Base-by-base conservation (phyloP, 1,284 basidiomycete genomes). In the Meira nashicola region DNA sequence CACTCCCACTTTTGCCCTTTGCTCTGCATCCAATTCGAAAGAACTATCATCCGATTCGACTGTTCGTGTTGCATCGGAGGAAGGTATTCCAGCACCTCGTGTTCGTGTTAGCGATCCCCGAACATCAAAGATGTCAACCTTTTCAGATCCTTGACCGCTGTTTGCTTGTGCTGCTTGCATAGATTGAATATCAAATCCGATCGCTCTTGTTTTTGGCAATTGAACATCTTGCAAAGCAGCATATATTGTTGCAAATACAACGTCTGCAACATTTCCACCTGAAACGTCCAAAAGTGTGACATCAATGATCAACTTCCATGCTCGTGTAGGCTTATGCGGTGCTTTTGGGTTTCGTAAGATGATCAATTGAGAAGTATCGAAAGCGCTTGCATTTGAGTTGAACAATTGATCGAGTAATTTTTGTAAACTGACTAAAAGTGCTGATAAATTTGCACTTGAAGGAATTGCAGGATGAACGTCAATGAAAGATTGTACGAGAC, bases 261-360 rank as follows among this genome's bases (percentile, higher is more conserved):
- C 60, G 41, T 76, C 73, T 38, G 71, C 66, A 12, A 74, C 58
- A 52, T 76, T 76, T 41, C 73, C 73, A 12, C 72, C 73, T 17
- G 70, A 68, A 10, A 70, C 60, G 7, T 69, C 71, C 55, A 65
- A 64, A 60, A 76, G 62, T 17, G 66, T 55, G 6, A 70, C 55
- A 47, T 76, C 72, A 43, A 76, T 62, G 59, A 71, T 65, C 51
- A 76, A 57, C 44, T 61, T 64, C 73, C 73, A 76, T 62, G 64
- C 43, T 41, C 15, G 8, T 28, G 28, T 50, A 28, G 50, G 51
- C 38, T 17, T 39, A 44, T 33, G 19, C 21, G 46, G 46, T 25
- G 10, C 25, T 39, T 21, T 40, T 39, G 33, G 14, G 12, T 47
- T 14, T 21, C 15, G 48, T 39, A 41, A 50, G 39, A 41, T 40